Base-by-base conservation (phyloP, 2,329 filamentous ascomycete species). In the Monilinia fructicola region DNA sequence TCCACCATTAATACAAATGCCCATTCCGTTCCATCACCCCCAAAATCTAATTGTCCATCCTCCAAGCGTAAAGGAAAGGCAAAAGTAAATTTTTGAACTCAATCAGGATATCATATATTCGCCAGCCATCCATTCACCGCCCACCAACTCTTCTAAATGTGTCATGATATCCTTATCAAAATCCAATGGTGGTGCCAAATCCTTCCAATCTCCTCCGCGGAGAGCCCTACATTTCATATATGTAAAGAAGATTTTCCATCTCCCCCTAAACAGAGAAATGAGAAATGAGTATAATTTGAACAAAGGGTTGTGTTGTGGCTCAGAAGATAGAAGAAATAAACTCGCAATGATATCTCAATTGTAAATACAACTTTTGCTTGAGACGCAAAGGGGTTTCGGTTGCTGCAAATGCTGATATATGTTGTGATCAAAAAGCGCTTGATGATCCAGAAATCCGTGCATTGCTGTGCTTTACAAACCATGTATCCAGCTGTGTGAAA, bases 61-160 rank as follows among this genome's bases (percentile, higher is more conserved):
- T 50, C n/a, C 44, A 60, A 50, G n/a, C 21, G 16, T 26, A 26
- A 60, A 60, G 28, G 44, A 60, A 50, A 60, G 21, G 58, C 58
- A 38, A 64, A 62, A 40, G n/a, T 42, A 54, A 54, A 54, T 16
- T 42, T 54, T 55, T 46, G 38, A 48, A 40, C 23, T 46, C 53
- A 56, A 55, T 56, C 62, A 54, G 62, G 62, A 62, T 62, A 62
- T 62, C 59, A 64, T 64, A 64, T 56, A 56, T 64, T 64, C 62
- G 62, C 59, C 59, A 53, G 26, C 40, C 62, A 64, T 56, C 52
- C 61, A 54, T 64, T 42, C 28, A 54, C 59, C 59, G 40, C 35
- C 62, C 40, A 64, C 28, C 53, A 42, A 35, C 28, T 55, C 62
- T 64, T 64, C 62, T 56, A 64, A 58, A 50, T 60, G 28, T 56